Evolutionary conservation across 2,329 filamentous ascomycete species (phyloP).

Genomic region (Venturia pyrina): DNA sequence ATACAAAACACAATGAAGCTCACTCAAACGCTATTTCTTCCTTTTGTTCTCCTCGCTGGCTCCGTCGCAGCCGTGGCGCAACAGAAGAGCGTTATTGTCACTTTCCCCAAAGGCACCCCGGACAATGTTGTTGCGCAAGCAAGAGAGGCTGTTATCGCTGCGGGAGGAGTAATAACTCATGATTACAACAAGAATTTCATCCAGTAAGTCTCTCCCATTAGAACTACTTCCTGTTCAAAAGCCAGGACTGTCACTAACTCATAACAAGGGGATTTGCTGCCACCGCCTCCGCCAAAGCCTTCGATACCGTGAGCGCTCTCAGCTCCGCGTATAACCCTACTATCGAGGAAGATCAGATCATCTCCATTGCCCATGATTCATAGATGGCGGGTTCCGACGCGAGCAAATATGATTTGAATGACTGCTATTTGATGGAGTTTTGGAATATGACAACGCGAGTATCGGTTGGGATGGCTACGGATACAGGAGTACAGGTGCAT

Average conservation of each 20-base stretch:
- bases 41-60: conserved; percentile 49
- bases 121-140: conserved; percentile 58
- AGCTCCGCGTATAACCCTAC: conserved; percentile 50
- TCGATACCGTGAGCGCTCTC: conserved; percentile 57
- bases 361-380: conserved; percentile 31
- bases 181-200: conserved; percentile 45
- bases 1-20: conserved; percentile 45
- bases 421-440: not conserved
- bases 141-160: conserved; percentile 51
- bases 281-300: conserved; percentile 56
- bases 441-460: not conserved
- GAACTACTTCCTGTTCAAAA: conserved; percentile 14
- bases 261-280: conserved; percentile 62
- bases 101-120: conserved; percentile 61
- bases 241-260: conserved; percentile 20
- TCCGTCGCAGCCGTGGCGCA: conserved; percentile 50
- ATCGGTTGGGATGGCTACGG: not conserved
- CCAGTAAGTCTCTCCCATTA: conserved; percentile 23
- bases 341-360: conserved; percentile 68
- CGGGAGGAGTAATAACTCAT: conserved; percentile 67
- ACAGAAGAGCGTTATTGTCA: conserved; percentile 68
- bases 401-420: not conserved
- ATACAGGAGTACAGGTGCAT: not conserved
- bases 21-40: conserved; percentile 36
- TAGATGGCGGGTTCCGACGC: not conserved